Percentiles rank a stretch among this genome's conserved stretches.
These are phyloP conservation scores for Escallonia rubra DNA, from an alignment of 129 eudicot species.

Conservation along the genomic window DNA sequence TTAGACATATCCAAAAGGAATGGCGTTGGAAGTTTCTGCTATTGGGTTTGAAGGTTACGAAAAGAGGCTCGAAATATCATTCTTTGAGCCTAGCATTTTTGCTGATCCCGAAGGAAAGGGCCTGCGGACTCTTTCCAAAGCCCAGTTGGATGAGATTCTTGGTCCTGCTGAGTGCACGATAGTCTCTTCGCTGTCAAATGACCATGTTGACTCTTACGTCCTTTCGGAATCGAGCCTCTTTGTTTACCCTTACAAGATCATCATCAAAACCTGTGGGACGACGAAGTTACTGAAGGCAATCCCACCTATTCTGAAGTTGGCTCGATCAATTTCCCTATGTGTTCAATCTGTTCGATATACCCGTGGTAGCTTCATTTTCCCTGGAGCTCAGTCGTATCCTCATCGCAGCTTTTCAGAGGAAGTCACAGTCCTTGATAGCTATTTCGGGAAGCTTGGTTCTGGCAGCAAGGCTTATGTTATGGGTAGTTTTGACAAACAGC, in stretches of 20 bases:
- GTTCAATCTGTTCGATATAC: conserved; percentile 71
- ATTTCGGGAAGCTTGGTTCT: conserved; percentile 57
- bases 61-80: conserved; percentile 85
- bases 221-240: conserved; percentile 89
- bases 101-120: conserved; percentile 78
- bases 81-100: conserved; percentile 71
- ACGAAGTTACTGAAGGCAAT: conserved; percentile 69
- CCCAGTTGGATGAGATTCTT: conserved; percentile 66
- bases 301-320: conserved; percentile 70
- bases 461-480: conserved; percentile 63
- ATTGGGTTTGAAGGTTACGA: conserved; percentile 94
- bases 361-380: conserved; percentile 85
- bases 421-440: conserved; percentile 69
- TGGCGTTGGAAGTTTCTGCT: conserved; percentile 58
- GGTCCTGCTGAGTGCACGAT: conserved; percentile 92
- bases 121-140: conserved; percentile 61
- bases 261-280: conserved; percentile 95
- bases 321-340: conserved; percentile 46
- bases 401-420: conserved; percentile 86
- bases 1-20: conserved; percentile 11
- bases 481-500: conserved; percentile 54
- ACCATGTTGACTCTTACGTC: conserved; percentile 69
- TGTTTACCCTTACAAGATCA: conserved; percentile 69
- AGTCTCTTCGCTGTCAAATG: conserved; percentile 65
- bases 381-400: conserved; percentile 71